A percentile compares a stretch with the other conserved stretches of the same genome.
These are phyloP conservation scores for Trichomonas vaginalis DNA, from an alignment of 208 protist genomes.

Conservation along the genomic window DNA sequence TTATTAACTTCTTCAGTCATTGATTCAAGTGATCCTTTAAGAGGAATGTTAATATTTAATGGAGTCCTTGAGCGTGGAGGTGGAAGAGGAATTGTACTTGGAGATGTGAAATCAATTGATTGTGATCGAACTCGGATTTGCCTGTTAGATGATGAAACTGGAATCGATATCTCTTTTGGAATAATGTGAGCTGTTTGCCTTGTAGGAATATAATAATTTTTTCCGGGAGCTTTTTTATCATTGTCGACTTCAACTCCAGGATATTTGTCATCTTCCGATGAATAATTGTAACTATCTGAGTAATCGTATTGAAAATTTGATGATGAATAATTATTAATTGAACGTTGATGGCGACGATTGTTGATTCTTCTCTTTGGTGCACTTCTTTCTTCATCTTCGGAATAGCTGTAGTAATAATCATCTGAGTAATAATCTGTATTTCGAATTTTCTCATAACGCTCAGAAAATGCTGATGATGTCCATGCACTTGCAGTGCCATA, in stretches of 20 bases:
- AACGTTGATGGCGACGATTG: background rate
- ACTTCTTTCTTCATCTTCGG: background rate
- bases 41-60: background rate
- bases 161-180: background rate
- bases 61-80: background rate
- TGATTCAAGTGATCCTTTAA: too few relatives aligned
- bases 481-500: background rate
- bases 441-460: background rate
- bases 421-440: background rate
- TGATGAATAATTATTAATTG: background rate
- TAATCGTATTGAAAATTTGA: background rate
- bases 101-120: background rate
- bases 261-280: background rate
- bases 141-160: background rate
- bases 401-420: background rate
- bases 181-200: background rate
- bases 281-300: background rate
- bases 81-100: background rate
- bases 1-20: too few relatives aligned
- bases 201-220: background rate
- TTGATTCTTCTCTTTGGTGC: background rate
- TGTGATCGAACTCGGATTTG: background rate
- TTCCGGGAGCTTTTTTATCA: background rate
- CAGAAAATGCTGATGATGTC: background rate
- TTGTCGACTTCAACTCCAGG: background rate